Base-by-base conservation (phyloP, 2,329 filamentous ascomycete genomes). In the Trichoderma lentiforme region DNA sequence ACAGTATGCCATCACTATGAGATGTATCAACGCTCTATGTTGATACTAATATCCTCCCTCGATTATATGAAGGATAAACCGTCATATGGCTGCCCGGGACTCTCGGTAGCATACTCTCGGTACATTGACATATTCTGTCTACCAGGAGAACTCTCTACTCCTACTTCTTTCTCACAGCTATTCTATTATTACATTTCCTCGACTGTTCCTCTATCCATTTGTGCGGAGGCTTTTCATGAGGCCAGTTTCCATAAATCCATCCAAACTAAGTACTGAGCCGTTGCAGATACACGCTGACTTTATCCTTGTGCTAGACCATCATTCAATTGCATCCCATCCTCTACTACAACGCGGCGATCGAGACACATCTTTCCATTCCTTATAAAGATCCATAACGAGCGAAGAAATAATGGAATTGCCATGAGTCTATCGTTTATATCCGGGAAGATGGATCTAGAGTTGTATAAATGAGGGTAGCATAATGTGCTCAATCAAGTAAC, bases 31-130 rank as follows among this genome's bases (percentile, higher is more conserved):
- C 6, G 28, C 4, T 28, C 28, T 28, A 28, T 28, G 28, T 28
- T 28, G 28, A 28, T 26, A 28, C 4, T 5, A 28, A 28, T 28
- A 28, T 28, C 28, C 18, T 51, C n/a, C 4, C 8, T 12, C 2
- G 9, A 14, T 3, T 24, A 2, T 21, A 9, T 0, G n/a, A 51
- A 9, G 4, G 9, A 2, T 3, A 2, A 1, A 18, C n/a, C 4
- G 2, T 51, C n/a, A 21, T 21, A 21, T 21, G 4, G 1, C 4
- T 0, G 9, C n/a, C 47, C 9, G 9, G 4, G 0, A 51, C 11
- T 12, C n/a, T 51, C n/a, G 9, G 11, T 12, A n/a, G n/a, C n/a
- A n/a, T n/a, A n/a, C n/a, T n/a, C n/a, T n/a, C n/a, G n/a, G n/a
- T n/a, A 24, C 11, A 4, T 14, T 14, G 12, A 51, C 47, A 0